Percentiles rank a stretch among this genome's conserved stretches.
Evolutionary conservation across 139 green algal genomes (phyloP).

Genomic region (Choricystis sp.): DNA sequence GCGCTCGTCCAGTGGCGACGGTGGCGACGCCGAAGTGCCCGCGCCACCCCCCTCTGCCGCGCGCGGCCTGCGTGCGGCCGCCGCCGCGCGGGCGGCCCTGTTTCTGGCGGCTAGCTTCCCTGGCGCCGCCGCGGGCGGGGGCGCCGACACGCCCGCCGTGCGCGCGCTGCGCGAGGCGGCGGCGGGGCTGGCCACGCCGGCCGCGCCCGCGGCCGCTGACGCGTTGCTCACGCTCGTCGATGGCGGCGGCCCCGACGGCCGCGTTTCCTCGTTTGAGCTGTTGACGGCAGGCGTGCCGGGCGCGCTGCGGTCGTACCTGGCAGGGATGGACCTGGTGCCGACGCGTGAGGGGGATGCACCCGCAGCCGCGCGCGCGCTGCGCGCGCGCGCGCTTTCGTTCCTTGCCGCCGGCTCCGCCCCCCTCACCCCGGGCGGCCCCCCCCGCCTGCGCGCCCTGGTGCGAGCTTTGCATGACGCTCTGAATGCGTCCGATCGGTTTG

Average conservation of each 20-base stretch:
- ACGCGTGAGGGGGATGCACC: neutral
- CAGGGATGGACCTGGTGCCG: constrained; percentile 7
- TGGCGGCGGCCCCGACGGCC: constrained; percentile 9
- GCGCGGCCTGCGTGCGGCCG: constrained; percentile 1
- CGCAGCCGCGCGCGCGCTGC: neutral
- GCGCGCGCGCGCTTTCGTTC: neutral
- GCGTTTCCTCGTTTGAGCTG: constrained; percentile 86
- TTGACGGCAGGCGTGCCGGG: constrained; percentile 52
- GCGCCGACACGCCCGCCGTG: constrained; percentile 5
- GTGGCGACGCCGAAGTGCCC: neutral
- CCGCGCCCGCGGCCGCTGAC: constrained; percentile 6
- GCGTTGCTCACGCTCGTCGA: constrained; percentile 27
- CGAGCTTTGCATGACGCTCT: constrained; percentile 62
- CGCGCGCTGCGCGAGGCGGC: constrained; percentile 26
- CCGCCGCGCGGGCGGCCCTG: constrained; percentile 3
- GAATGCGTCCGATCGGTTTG: constrained; percentile 52
- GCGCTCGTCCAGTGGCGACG: constrained; percentile 2
- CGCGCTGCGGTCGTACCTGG: constrained; percentile 52
- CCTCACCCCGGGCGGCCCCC: constrained; percentile 14
- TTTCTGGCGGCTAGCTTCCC: constrained; percentile 6
- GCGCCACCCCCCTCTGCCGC: neutral
- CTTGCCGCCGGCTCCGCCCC: neutral
- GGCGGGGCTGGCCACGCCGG: constrained; percentile 9
- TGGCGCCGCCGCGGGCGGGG: neutral
- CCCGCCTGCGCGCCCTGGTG: constrained; percentile 43